These are phyloP conservation scores for Delonix regia DNA, from an alignment of 306 rosid genomes.

Conservation along the genomic window DNA sequence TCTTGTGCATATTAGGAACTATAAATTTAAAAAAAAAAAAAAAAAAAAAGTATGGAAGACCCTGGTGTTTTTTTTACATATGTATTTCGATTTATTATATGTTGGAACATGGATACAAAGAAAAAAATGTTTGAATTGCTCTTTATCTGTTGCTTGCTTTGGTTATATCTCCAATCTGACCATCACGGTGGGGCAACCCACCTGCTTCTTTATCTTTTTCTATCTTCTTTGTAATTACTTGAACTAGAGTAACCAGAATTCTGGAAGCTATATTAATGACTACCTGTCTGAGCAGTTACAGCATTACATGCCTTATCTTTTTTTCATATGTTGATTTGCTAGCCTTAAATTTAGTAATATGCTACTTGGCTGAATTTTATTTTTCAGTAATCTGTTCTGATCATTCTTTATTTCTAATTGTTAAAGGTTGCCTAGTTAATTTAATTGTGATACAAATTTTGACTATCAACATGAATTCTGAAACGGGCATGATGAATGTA, in stretches of 20 bases:
- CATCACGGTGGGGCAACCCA: neutral
- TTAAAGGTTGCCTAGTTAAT: neutral
- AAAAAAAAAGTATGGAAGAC: neutral
- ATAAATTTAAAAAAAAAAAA: neutral
- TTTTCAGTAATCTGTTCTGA: neutral
- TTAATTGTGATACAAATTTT: neutral
- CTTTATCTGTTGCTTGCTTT: neutral
- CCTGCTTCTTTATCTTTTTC: neutral
- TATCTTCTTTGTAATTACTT: neutral
- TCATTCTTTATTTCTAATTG: slow-evolving; percentile 13
- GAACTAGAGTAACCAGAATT: neutral
- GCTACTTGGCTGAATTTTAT: neutral
- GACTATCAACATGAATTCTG: slow-evolving; percentile 17
- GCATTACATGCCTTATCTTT: neutral
- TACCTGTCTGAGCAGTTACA: neutral
- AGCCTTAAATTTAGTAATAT: neutral
- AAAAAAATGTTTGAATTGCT: neutral
- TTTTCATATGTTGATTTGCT: neutral
- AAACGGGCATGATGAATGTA: neutral
- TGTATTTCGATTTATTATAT: neutral
- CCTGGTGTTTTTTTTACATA: neutral
- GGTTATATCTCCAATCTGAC: neutral
- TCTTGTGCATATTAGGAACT: neutral
- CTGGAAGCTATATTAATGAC: neutral
- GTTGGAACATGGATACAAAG: neutral